Evolutionary conservation across 2,329 filamentous ascomycete genomes (phyloP).

Genomic region (Penicillium sumatraense): DNA sequence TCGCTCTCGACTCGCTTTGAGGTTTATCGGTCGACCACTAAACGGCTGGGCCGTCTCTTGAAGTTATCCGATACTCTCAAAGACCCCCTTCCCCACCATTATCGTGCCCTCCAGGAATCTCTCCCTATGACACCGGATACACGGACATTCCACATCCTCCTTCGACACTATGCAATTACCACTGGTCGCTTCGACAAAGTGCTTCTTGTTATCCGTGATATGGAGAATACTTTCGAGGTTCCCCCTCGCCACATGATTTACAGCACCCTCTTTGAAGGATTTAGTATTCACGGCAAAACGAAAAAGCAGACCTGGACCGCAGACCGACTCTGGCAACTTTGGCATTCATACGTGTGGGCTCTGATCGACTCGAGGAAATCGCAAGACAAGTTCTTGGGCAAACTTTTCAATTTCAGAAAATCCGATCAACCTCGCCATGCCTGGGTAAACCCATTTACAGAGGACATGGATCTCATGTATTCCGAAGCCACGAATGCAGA

Average conservation of each 20-base stretch:
- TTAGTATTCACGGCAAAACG: constrained; percentile 69
- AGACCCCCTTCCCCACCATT: constrained; percentile 56
- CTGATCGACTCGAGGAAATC: constrained; percentile 42
- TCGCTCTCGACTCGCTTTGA: constrained; percentile 38
- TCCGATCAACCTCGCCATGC: constrained; percentile 12
- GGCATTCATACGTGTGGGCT: constrained; percentile 63
- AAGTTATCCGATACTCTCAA: constrained; percentile 49
- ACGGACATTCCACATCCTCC: constrained; percentile 77
- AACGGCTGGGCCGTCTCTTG: constrained; percentile 55
- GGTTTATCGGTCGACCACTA: constrained; percentile 40
- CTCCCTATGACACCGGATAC: constrained; percentile 74
- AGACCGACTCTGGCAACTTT: constrained; percentile 69
- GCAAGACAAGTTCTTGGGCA: constrained; percentile 22
- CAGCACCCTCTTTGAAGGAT: constrained; percentile 80
- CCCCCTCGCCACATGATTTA: constrained; percentile 78
- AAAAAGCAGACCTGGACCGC: constrained; percentile 72
- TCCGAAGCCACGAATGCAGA: neutral
- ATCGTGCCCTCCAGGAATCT: constrained; percentile 67
- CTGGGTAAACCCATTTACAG: constrained; percentile 39
- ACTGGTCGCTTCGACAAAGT: constrained; percentile 75
- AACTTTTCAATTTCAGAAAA: constrained; percentile 2
- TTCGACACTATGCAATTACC: constrained; percentile 72
- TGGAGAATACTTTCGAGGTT: constrained; percentile 68
- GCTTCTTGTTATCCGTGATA: constrained; percentile 75
- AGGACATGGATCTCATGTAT: constrained; percentile 1